phyloP scores from a whole-genome alignment of 441 rosid species.

The Macaranga tanarius region DNA sequence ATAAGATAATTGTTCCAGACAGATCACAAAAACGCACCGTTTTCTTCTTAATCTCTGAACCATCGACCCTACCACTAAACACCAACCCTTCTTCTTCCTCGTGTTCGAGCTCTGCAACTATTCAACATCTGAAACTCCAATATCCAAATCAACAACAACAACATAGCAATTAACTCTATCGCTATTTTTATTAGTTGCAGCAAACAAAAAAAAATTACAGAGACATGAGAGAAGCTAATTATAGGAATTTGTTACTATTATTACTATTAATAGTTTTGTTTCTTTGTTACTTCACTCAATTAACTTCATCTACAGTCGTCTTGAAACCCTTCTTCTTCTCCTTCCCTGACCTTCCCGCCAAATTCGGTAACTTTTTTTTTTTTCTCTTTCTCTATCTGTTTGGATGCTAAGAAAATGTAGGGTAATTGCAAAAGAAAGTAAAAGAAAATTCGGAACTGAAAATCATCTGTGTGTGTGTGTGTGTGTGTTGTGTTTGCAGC shows the following conservation, averaged over 20 bases:
- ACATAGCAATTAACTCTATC: no score
- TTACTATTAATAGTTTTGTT: neutral
- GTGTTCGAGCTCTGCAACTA: no score
- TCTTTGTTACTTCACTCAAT: slow-evolving; percentile 21
- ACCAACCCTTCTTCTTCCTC: no score
- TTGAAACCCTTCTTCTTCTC: slow-evolving; percentile 48
- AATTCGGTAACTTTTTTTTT: slow-evolving; percentile 46
- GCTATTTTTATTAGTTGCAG: no score
- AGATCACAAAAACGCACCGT: no score
- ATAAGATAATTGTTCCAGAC: no score
- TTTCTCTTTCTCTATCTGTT: slow-evolving; percentile 10
- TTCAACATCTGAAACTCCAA: no score
- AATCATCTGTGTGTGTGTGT: neutral
- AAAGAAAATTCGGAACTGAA: neutral
- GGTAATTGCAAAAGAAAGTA: neutral
- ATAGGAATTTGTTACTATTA: slow-evolving; percentile 15
- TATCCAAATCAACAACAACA: no score
- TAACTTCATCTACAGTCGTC: slow-evolving; percentile 45
- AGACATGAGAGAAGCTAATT: slow-evolving; percentile 34
- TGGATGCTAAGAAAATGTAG: slow-evolving; percentile 19
- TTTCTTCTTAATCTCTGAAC: no score
- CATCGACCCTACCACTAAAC: no score
- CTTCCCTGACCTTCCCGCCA: slow-evolving; percentile 73
- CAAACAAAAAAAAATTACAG: neutral
- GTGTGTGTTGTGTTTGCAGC: slow-evolving; percentile 30